A percentile compares a stretch with the other conserved stretches of the same genome.
phyloP scores from a whole-genome alignment of 495 filamentous ascomycete species.

The Clohesyomyces aquaticus region DNA sequence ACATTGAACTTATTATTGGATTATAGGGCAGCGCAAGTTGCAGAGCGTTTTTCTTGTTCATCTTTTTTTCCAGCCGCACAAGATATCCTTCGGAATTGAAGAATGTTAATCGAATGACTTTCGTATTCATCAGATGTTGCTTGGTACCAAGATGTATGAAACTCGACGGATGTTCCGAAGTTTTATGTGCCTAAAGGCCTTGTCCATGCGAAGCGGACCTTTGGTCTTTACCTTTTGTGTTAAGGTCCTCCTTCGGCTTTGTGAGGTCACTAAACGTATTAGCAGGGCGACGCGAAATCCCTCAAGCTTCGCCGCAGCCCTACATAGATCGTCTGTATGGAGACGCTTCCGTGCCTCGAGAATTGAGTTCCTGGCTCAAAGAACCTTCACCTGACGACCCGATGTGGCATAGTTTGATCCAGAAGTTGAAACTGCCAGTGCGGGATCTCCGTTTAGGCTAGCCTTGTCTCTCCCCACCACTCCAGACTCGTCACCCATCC shows the following conservation, averaged over 20 bases:
- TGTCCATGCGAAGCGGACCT: no score
- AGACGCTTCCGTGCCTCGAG: background rate
- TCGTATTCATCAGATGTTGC: background rate
- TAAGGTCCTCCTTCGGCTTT: no score
- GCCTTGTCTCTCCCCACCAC: conserved; percentile 14
- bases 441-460: conserved; percentile 23
- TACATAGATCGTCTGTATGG: background rate
- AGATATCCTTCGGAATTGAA: background rate
- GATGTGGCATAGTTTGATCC: background rate
- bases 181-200: background rate
- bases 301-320: background rate
- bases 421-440: conserved; percentile 13
- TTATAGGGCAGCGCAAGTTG: background rate
- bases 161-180: background rate
- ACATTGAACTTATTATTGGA: background rate
- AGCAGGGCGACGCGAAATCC: no score
- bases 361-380: background rate
- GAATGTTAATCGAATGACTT: background rate
- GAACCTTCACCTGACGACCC: background rate
- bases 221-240: no score
- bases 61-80: background rate
- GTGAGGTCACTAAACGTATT: no score
- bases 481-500: conserved; percentile 5
- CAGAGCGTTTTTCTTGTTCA: conserved; percentile 3
- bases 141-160: background rate